Conservation (phyloP, 768 basidiomycete species). For the Xerocomus potaroensis region DNA sequence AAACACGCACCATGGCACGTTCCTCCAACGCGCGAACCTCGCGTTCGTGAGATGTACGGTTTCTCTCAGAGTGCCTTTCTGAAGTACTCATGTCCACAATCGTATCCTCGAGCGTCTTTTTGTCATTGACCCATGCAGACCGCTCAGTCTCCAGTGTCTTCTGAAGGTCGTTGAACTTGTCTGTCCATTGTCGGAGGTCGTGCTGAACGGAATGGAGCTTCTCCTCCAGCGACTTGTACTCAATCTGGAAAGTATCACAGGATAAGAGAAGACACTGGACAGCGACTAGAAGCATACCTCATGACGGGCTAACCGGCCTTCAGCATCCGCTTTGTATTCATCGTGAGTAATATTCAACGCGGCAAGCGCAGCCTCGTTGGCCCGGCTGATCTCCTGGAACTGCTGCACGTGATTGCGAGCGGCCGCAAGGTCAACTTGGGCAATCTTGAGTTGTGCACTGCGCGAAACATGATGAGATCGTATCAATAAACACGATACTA, state of each 20-base stretch:
- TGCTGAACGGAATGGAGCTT: constrained; percentile 50
- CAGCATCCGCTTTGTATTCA: constrained; percentile 71
- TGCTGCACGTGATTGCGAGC: constrained; percentile 74
- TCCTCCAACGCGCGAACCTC: constrained; percentile 66
- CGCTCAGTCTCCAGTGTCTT: constrained; percentile 67
- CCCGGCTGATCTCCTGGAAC: constrained; percentile 81
- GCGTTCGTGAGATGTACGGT: constrained; percentile 57
- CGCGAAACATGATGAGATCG: not conserved
- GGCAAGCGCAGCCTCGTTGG: constrained; percentile 72
- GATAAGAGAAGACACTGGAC: not conserved
- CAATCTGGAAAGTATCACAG: constrained; percentile 43
- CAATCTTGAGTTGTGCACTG: constrained; percentile 71
- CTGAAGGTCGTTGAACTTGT: constrained; percentile 55
- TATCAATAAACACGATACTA: not conserved
- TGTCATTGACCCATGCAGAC: constrained; percentile 68
- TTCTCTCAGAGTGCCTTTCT: constrained; percentile 62
- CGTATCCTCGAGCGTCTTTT: constrained; percentile 76
- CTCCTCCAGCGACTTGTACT: constrained; percentile 59
- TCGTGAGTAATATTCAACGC: constrained; percentile 71
- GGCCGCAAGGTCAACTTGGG: constrained; percentile 70
- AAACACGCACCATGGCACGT: constrained; percentile 53
- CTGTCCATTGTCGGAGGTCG: constrained; percentile 47
- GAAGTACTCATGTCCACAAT: constrained; percentile 78
- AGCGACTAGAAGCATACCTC: constrained; percentile 45
- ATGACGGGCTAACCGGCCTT: constrained; percentile 59